A percentile compares a stretch with the other conserved stretches of the same genome.
These are phyloP conservation scores for Pichia sp. DNA, from an alignment of 1,139 yeast genomes.

Conservation along the genomic window DNA sequence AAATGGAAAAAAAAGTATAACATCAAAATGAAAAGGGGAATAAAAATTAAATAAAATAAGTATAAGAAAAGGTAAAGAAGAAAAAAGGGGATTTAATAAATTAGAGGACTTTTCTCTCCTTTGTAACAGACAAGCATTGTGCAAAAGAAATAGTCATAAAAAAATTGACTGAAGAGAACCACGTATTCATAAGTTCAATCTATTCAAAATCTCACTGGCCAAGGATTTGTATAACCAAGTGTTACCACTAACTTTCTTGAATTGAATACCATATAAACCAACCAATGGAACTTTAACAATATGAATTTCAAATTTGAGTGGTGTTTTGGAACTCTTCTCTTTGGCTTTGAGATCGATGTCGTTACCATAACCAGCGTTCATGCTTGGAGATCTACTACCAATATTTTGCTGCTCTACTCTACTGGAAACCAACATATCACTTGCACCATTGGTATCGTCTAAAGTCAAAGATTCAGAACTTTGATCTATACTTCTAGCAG, in stretches of 20 bases:
- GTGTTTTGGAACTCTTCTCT: constrained; percentile 36
- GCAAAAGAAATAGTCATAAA: background rate
- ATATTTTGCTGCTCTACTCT: constrained; percentile 47
- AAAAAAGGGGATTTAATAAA: background rate
- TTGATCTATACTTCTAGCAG: constrained; percentile 33
- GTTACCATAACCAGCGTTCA: constrained; percentile 8
- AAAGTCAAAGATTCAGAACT: constrained; percentile 59
- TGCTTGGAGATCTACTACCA: constrained; percentile 19
- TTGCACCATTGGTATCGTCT: constrained; percentile 38
- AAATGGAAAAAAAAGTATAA: background rate
- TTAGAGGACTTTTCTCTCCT: background rate
- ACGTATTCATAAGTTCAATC: constrained; percentile 53
- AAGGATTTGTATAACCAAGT: constrained; percentile 95
- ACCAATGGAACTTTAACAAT: constrained; percentile 90
- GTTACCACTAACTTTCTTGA: constrained; percentile 88
- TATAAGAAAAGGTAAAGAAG: background rate
- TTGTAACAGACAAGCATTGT: background rate
- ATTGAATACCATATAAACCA: constrained; percentile 89
- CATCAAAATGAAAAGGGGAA: background rate
- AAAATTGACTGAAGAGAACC: background rate
- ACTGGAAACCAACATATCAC: constrained; percentile 63
- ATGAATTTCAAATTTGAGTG: constrained; percentile 85
- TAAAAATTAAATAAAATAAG: background rate
- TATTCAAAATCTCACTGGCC: constrained; percentile 80
- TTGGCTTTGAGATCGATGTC: constrained; percentile 11